phyloP scores from a whole-genome alignment of 2,329 filamentous ascomycete genomes.

The Dryadomyces quercivorus region DNA sequence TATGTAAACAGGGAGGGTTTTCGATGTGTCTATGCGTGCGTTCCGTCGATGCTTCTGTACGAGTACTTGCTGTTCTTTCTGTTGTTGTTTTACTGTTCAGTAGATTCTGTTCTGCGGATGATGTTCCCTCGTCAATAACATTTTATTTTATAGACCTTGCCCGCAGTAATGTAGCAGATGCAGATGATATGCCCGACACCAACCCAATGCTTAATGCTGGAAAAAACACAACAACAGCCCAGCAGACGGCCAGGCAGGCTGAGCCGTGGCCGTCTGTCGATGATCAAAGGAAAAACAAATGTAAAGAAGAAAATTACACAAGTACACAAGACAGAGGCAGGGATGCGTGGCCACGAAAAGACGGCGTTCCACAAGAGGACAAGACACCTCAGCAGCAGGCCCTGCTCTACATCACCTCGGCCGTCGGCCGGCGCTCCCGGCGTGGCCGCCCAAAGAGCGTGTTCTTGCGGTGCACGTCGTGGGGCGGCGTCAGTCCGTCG shows the following conservation, averaged over 20 bases:
- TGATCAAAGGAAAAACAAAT: too few relatives aligned
- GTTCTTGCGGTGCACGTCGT: conserved; percentile 26
- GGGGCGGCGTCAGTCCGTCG: not conserved
- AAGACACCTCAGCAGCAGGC: not conserved
- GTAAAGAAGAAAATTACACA: too few relatives aligned
- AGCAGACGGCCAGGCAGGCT: not conserved
- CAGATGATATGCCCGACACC: not conserved
- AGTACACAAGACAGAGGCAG: too few relatives aligned
- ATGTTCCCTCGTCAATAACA: not conserved
- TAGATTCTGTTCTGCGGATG: too few relatives aligned
- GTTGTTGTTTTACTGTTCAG: too few relatives aligned
- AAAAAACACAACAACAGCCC: not conserved
- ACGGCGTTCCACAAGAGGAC: too few relatives aligned
- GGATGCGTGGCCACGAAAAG: too few relatives aligned
- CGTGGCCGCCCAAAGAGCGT: conserved; percentile 31
- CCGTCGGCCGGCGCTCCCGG: conserved; percentile 20
- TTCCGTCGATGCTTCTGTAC: too few relatives aligned
- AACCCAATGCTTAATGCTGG: not conserved
- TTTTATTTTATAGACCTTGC: not conserved
- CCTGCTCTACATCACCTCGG: conserved; percentile 19
- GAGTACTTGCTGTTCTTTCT: too few relatives aligned
- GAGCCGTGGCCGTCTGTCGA: too few relatives aligned
- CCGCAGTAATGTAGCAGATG: not conserved
- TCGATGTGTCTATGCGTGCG: not conserved
- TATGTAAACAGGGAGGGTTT: not conserved